A percentile compares a stretch with the other conserved stretches of the same genome.
Conservation (phyloP, 2,329 filamentous ascomycete species). For the Fusarium sulawesiense region DNA sequence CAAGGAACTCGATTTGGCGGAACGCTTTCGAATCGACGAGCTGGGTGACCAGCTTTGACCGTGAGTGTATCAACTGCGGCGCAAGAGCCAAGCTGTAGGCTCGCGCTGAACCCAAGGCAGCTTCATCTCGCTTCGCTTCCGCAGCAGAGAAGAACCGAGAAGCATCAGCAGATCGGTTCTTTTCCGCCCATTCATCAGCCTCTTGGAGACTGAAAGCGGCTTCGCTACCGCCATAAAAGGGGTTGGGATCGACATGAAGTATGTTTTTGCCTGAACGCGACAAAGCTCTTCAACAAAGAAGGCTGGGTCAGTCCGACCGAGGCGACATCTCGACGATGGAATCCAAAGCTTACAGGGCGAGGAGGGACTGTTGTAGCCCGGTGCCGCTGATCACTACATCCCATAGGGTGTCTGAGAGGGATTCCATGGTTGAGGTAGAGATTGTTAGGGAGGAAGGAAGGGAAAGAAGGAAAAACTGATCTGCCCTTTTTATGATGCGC, state of each 20-base stretch:
- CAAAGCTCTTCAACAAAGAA: slow-evolving; percentile 74
- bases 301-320: slow-evolving; percentile 50
- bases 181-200: slow-evolving; percentile 76
- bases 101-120: slow-evolving; percentile 70
- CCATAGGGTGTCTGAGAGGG: slow-evolving; percentile 78
- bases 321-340: slow-evolving; percentile 47
- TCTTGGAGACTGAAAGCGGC: slow-evolving; percentile 88
- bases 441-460: slow-evolving; percentile 23
- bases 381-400: slow-evolving; percentile 84
- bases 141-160: slow-evolving; percentile 46
- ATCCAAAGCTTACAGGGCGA: slow-evolving; percentile 74
- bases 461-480: slow-evolving; percentile 22
- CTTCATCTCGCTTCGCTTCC: slow-evolving; percentile 52
- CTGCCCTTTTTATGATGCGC: slow-evolving; percentile 26
- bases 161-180: slow-evolving; percentile 44
- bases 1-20: slow-evolving; percentile 90
- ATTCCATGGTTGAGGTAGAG: slow-evolving; percentile 70
- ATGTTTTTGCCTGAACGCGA: slow-evolving; percentile 93
- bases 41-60: slow-evolving; percentile 79
- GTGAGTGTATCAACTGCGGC: slow-evolving; percentile 87
- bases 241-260: slow-evolving; percentile 87
- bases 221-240: slow-evolving; percentile 88
- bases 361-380: slow-evolving; percentile 80
- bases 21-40: slow-evolving; percentile 92
- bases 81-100: slow-evolving; percentile 86